A percentile compares a stretch with the other conserved stretches of the same genome.
These are phyloP conservation scores for Fusarium bactridioides DNA, from an alignment of 2,329 filamentous ascomycete genomes.

Conservation along the genomic window DNA sequence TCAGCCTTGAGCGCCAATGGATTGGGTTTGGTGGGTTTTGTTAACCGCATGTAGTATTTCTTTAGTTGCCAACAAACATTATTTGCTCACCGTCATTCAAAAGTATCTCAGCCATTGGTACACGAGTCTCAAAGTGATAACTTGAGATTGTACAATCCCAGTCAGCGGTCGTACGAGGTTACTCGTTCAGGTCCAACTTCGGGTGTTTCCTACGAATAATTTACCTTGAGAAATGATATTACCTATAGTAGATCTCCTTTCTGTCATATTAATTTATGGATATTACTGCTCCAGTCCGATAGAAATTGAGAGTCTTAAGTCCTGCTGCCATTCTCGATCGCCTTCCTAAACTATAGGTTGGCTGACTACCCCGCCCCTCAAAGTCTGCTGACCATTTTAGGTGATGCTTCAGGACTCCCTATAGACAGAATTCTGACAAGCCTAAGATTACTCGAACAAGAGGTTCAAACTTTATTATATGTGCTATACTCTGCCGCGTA, in stretches of 20 bases:
- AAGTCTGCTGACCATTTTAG: neutral
- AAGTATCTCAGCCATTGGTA: rapidly evolving
- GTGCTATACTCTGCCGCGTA: rapidly evolving
- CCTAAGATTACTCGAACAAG: rapidly evolving
- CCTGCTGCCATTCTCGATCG: neutral
- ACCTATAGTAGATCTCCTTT: no score
- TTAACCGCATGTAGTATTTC: neutral
- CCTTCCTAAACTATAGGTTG: neutral
- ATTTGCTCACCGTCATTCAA: neutral
- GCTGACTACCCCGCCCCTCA: neutral
- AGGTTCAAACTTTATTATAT: rapidly evolving
- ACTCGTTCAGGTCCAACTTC: no score
- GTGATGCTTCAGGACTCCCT: neutral
- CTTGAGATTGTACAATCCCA: neutral
- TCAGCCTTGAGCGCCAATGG: rapidly evolving
- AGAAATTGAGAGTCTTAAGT: rapidly evolving
- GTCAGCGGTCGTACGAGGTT: rapidly evolving
- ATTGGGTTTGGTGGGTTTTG: rapidly evolving
- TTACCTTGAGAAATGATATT: no score
- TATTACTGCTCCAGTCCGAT: neutral
- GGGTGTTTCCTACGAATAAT: rapidly evolving
- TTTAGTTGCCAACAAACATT: neutral
- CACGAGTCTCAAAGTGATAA: rapidly evolving
- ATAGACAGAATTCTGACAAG: neutral
- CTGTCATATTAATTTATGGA: rapidly evolving